Conservation (phyloP, 169 alveolate genomes). For the Plasmodium gonderi region DNA sequence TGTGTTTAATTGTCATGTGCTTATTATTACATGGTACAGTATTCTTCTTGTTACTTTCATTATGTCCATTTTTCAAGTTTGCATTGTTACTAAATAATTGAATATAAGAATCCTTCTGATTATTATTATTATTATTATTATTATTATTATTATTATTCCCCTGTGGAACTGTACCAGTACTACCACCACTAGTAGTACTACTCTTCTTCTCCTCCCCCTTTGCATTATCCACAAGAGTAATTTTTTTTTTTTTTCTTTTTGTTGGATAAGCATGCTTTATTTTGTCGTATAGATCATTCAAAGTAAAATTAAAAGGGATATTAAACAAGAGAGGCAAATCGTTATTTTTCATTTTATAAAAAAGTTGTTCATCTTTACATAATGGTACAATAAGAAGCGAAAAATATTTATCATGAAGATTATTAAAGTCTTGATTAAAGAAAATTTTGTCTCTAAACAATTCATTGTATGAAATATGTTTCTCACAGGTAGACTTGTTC, state of each 20-base stretch:
- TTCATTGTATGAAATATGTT: slow-evolving; percentile 19
- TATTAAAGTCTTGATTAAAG: neutral
- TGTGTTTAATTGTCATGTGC: neutral
- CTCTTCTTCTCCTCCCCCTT: too few relatives aligned
- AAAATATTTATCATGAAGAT: slow-evolving; percentile 17
- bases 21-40: neutral
- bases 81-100: neutral
- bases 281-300: slow-evolving; percentile 12
- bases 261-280: slow-evolving; percentile 20
- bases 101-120: neutral
- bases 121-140: neutral
- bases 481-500: neutral
- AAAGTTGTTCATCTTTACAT: slow-evolving; percentile 46
- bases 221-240: too few relatives aligned
- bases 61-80: neutral
- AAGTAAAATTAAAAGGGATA: slow-evolving; percentile 26
- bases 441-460: neutral
- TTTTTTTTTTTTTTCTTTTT: too few relatives aligned
- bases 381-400: slow-evolving; percentile 35
- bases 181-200: too few relatives aligned
- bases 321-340: slow-evolving; percentile 37
- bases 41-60: neutral
- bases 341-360: slow-evolving; percentile 53
- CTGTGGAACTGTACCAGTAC: neutral
- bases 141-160: neutral